Evolutionary conservation across 1,284 basidiomycete species (phyloP).

Genomic region (Anthracocystis walkeri): DNA sequence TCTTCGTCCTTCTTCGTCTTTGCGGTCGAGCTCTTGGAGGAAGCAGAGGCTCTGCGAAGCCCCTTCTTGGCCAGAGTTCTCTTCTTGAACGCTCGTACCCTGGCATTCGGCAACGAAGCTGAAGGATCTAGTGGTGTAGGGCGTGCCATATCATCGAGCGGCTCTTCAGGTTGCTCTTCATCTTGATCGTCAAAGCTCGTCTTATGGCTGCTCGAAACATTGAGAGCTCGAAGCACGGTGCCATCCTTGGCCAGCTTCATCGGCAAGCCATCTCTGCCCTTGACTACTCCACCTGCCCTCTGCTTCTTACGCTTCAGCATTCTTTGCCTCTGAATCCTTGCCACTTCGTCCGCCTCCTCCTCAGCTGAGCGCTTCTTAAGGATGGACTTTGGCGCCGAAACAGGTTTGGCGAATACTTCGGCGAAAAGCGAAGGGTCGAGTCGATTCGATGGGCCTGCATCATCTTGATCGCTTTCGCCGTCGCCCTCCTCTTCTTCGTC

Average conservation of each 20-base stretch:
- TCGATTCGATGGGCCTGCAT: slow-evolving; percentile 23
- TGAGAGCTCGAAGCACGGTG: slow-evolving; percentile 50
- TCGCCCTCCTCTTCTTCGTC: slow-evolving; percentile 2
- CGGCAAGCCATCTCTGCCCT: slow-evolving; percentile 57
- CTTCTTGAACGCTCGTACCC: slow-evolving; percentile 55
- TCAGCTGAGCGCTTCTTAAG: slow-evolving; percentile 47
- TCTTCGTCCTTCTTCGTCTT: slow-evolving; percentile 43
- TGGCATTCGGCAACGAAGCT: slow-evolving; percentile 51
- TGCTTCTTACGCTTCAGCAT: slow-evolving; percentile 33
- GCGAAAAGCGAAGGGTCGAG: slow-evolving; percentile 63
- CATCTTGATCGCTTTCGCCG: slow-evolving; percentile 16
- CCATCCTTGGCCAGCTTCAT: slow-evolving; percentile 55
- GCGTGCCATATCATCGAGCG: slow-evolving; percentile 38
- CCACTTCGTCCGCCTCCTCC: slow-evolving; percentile 34
- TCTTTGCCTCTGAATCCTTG: slow-evolving; percentile 19
- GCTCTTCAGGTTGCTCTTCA: slow-evolving; percentile 18
- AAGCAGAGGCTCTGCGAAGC: slow-evolving; percentile 1
- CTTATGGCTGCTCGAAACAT: slow-evolving; percentile 20
- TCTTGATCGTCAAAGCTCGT: slow-evolving; percentile 49
- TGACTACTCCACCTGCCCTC: slow-evolving; percentile 39
- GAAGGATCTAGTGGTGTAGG: slow-evolving; percentile 44
- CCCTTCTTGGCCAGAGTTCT: slow-evolving; percentile 29
- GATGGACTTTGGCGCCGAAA: slow-evolving; percentile 44
- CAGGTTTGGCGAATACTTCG: slow-evolving; percentile 46
- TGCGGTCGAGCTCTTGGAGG: slow-evolving; percentile 9